Evolutionary conservation across 2,329 filamentous ascomycete genomes (phyloP).

Genomic region (Lecanicillium sp.): DNA sequence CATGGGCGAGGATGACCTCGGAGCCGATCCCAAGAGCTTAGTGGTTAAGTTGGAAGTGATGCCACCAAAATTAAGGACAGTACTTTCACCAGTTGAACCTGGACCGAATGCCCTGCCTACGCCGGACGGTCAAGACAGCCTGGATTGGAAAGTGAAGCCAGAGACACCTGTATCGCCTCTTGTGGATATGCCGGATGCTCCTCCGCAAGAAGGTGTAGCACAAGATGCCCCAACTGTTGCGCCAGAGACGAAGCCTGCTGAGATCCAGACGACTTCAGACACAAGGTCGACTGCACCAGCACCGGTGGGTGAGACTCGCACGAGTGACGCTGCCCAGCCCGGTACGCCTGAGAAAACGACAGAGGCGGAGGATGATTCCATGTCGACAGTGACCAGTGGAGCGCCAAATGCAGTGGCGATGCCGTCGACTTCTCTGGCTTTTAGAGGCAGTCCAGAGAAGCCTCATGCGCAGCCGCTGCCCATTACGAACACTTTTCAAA

Average conservation of each 20-base stretch:
- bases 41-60: conserved; percentile 64
- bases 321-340: not conserved
- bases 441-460: conserved; percentile 56
- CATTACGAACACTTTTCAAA: conserved; percentile 21
- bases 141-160: conserved; percentile 8
- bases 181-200: conserved; percentile 20
- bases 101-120: conserved; percentile 15
- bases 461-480: conserved; percentile 23
- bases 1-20: conserved; percentile 45
- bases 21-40: conserved; percentile 48
- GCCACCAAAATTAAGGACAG: conserved; percentile 27
- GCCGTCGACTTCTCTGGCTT: conserved; percentile 41
- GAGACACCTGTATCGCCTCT: conserved; percentile 9
- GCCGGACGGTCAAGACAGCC: conserved; percentile 12
- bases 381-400: no score
- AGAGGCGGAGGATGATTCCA: not conserved
- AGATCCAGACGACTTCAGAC: no score
- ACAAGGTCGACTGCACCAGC: no score
- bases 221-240: no score
- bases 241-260: no score
- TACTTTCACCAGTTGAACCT: conserved; percentile 15
- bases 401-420: conserved; percentile 19
- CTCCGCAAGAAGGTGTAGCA: not conserved
- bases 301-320: not conserved
- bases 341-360: not conserved